A percentile compares a stretch with the other conserved stretches of the same genome.
These are phyloP conservation scores for Lentinula sp. DNA, from an alignment of 768 basidiomycete genomes.

Conservation along the genomic window DNA sequence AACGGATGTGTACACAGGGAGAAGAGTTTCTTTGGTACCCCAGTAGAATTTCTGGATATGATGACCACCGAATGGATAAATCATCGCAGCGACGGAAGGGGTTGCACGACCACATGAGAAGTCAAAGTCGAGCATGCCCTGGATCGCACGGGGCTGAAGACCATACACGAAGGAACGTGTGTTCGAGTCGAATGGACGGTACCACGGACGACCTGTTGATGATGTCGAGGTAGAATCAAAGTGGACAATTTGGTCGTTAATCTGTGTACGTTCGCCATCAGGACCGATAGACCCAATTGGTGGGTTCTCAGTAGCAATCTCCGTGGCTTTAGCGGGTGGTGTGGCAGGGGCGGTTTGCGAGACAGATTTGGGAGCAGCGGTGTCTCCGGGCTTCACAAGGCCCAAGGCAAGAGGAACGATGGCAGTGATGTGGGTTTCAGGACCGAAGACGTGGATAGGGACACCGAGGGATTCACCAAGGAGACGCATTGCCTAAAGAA, in stretches of 20 bases:
- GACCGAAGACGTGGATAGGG: conserved; percentile 94
- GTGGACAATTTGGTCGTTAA: conserved; percentile 84
- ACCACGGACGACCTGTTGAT: conserved; percentile 53
- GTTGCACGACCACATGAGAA: conserved; percentile 90
- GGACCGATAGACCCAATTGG: conserved; percentile 3
- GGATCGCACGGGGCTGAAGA: conserved; percentile 98
- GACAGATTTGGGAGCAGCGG: conserved; percentile 13
- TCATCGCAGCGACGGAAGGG: conserved; percentile 97
- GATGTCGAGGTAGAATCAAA: conserved; percentile 54
- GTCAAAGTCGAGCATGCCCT: conserved; percentile 96
- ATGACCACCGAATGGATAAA: conserved; percentile 99
- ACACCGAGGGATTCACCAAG: conserved; percentile 97
- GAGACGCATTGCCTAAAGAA: conserved; percentile 74
- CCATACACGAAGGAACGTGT: conserved; percentile 99
- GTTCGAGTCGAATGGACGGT: conserved; percentile 84
- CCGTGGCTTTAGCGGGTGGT: conserved; percentile 27
- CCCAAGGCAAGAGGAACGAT: conserved; percentile 98
- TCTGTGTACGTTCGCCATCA: conserved; percentile 53
- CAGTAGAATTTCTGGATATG: conserved; percentile 99
- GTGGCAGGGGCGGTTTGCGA: conserved; percentile 44
- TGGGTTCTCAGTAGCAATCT: conserved; percentile 32
- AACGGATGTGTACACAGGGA: conserved; percentile 87
- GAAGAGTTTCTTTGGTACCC: conserved; percentile 98
- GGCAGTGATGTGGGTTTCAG: conserved; percentile 97
- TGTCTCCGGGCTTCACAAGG: conserved; percentile 46